Evolutionary conservation across 2,329 filamentous ascomycete species (phyloP).

Genomic region (Chaetomium sp.): DNA sequence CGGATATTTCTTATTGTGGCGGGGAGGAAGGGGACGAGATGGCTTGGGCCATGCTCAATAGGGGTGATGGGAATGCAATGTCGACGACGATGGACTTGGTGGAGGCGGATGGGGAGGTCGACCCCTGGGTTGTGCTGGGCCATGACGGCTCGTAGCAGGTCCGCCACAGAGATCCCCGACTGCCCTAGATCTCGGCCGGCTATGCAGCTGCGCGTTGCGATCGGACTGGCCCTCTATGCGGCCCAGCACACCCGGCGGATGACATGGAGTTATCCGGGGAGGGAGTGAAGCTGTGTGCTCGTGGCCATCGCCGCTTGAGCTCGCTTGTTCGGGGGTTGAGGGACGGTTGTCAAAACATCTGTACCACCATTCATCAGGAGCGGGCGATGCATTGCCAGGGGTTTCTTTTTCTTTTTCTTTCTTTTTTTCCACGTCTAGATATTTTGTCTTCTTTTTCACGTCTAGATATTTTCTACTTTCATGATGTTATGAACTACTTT

Average conservation of each 20-base stretch:
- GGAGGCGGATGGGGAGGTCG: conserved; percentile 34
- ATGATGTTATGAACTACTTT: not conserved
- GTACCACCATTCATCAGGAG: conserved; percentile 4
- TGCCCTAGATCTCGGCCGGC: conserved; percentile 30
- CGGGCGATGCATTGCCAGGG: conserved; percentile 21
- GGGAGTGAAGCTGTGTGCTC: conserved; percentile 29
- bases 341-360: conserved; percentile 16
- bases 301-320: conserved; percentile 29
- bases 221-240: conserved; percentile 33
- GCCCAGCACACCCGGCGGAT: conserved; percentile 18
- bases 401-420: not conserved
- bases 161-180: conserved; percentile 40
- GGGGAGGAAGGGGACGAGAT: conserved; percentile 1
- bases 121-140: conserved; percentile 48
- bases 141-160: conserved; percentile 51
- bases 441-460: too few relatives aligned
- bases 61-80: conserved; percentile 21
- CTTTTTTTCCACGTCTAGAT: not conserved
- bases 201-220: conserved; percentile 33
- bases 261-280: not conserved
- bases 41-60: conserved; percentile 11
- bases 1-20: conserved; percentile 1
- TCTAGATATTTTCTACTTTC: not conserved
- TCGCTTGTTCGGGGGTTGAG: conserved; percentile 19
- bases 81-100: not conserved